phyloP scores from a whole-genome alignment of 2,329 filamentous ascomycete genomes.

The Lecanicillium sp. region DNA sequence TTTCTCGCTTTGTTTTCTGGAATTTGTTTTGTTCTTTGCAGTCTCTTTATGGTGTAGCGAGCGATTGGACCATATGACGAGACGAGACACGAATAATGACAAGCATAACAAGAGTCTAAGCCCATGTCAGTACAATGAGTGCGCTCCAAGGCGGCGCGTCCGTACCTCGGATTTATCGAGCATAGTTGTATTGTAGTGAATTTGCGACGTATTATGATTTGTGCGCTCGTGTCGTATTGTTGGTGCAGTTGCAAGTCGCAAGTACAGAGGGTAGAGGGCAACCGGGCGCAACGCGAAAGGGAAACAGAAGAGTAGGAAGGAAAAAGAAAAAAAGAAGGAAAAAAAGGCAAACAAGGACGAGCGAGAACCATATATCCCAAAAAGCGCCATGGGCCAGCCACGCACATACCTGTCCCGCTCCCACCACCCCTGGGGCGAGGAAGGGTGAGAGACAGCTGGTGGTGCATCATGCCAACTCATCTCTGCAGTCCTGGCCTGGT shows the following conservation, averaged over 20 bases:
- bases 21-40: slow-evolving; percentile 3
- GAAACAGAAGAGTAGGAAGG: background rate
- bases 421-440: background rate
- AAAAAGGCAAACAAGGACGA: slow-evolving; percentile 1
- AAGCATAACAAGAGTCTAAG: background rate
- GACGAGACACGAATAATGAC: slow-evolving; percentile 15
- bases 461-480: slow-evolving; percentile 15
- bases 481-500: slow-evolving; percentile 13
- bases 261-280: background rate
- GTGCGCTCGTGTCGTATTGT: too few species aligned
- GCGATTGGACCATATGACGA: slow-evolving; percentile 9
- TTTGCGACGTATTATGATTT: too few species aligned
- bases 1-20: background rate
- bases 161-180: too few species aligned
- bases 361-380: slow-evolving; percentile 1
- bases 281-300: background rate
- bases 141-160: too few species aligned
- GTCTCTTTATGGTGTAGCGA: slow-evolving; percentile 10
- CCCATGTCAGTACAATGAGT: background rate
- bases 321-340: background rate
- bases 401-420: slow-evolving; percentile 3
- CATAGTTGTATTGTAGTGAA: too few species aligned
- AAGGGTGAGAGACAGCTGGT: slow-evolving; percentile 10
- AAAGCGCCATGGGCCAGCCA: slow-evolving; percentile 3
- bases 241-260: too few species aligned